Percentiles rank a stretch among this genome's conserved stretches.
Conservation (phyloP, 108 stramenopile species). For the Tribonema minus region DNA sequence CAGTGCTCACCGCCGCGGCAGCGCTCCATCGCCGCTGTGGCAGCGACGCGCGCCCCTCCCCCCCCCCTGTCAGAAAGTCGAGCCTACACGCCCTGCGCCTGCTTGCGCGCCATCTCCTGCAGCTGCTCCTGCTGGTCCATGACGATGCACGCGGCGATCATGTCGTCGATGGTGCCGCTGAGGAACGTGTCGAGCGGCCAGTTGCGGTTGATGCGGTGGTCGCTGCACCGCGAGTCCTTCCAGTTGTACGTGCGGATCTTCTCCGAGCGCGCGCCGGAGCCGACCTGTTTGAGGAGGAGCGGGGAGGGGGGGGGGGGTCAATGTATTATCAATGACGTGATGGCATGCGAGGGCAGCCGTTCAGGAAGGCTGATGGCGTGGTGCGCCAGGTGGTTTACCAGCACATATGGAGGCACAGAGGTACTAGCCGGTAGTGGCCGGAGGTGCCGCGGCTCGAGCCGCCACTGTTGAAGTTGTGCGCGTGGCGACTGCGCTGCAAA, state of each 20-base stretch:
- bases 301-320: no score
- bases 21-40: not conserved
- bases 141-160: constrained; percentile 40
- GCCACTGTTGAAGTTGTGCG: no score
- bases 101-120: constrained; percentile 26
- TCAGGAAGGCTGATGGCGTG: no score
- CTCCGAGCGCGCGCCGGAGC: constrained; percentile 46
- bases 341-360: no score
- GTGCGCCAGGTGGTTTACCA: no score
- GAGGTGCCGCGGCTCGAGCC: no score
- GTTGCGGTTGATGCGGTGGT: constrained; percentile 49
- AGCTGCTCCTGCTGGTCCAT: constrained; percentile 50
- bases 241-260: constrained; percentile 59
- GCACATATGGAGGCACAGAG: no score
- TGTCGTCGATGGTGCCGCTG: constrained; percentile 35
- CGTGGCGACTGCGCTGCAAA: no score
- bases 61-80: not conserved
- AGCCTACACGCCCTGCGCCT: constrained; percentile 5
- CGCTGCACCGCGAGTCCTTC: constrained; percentile 54
- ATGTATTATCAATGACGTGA: no score
- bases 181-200: constrained; percentile 45
- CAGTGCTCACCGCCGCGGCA: no score
- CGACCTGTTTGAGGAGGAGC: constrained; percentile 15
- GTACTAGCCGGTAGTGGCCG: no score
- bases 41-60: not conserved